Conservation (phyloP, 1,284 basidiomycete species). For the Chalciporus sp. region DNA sequence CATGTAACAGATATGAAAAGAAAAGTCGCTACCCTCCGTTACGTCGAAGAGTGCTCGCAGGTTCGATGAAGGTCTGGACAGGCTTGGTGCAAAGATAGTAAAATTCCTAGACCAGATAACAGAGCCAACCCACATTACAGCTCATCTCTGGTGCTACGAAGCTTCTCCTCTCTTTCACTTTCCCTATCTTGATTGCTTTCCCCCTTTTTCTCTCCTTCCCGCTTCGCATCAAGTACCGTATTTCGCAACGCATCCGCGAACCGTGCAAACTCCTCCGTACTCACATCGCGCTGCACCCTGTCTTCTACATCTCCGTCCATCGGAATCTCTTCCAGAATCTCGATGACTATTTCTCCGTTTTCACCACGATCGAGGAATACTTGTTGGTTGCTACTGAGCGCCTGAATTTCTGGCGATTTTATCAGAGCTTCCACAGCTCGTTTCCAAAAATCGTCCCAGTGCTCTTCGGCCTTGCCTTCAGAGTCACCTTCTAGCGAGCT, state of each 20-base stretch:
- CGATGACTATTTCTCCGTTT: constrained; percentile 57
- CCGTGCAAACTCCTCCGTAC: constrained; percentile 32
- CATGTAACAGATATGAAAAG: constrained; percentile 32
- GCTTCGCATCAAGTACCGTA: constrained; percentile 40
- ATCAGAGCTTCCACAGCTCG: constrained; percentile 47
- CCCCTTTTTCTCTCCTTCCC: constrained; percentile 26
- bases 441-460: constrained; percentile 32
- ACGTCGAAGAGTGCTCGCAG: constrained; percentile 3
- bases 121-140: constrained; percentile 37
- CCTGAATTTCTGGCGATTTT: constrained; percentile 35
- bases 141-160: constrained; percentile 40
- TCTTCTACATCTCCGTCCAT: constrained; percentile 36
- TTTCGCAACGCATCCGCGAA: constrained; percentile 45
- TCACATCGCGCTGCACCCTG: constrained; percentile 28
- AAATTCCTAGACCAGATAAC: constrained; percentile 17
- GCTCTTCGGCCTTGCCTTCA: constrained; percentile 16
- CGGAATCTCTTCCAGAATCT: constrained; percentile 53
- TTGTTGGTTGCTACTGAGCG: constrained; percentile 31
- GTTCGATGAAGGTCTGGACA: constrained; percentile 8
- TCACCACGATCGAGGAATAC: constrained; percentile 46
- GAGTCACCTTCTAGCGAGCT: constrained; percentile 20
- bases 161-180: constrained; percentile 23
- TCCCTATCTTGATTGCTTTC: constrained; percentile 25
- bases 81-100: constrained; percentile 8
- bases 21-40: constrained; percentile 3